Evolutionary conservation across 2,329 filamentous ascomycete genomes (phyloP).

Genomic region (Nannizziopsis barbatae): DNA sequence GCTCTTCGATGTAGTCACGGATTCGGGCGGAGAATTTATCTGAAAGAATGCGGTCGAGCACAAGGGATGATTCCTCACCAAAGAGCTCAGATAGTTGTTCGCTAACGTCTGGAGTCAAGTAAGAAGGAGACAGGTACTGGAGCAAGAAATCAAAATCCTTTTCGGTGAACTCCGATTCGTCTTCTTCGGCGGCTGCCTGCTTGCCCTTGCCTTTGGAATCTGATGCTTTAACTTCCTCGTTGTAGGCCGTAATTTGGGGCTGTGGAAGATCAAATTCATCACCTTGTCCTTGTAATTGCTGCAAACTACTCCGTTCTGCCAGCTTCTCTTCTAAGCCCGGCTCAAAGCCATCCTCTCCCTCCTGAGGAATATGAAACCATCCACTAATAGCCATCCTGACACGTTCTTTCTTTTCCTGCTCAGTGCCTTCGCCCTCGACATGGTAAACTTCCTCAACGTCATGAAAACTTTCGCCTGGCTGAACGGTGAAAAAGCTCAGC

Average conservation of each 20-base stretch:
- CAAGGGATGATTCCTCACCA: slow-evolving; percentile 70
- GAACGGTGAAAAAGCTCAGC: slow-evolving; percentile 93
- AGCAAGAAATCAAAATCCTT: slow-evolving; percentile 80
- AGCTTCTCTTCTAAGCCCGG: slow-evolving; percentile 79
- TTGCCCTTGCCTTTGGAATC: slow-evolving; percentile 25
- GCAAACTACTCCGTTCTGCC: slow-evolving; percentile 78
- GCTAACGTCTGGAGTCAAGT: slow-evolving; percentile 82
- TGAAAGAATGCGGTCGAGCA: slow-evolving; percentile 65
- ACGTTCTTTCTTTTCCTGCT: slow-evolving; percentile 48
- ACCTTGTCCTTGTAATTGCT: slow-evolving; percentile 83
- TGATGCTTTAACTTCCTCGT: slow-evolving; percentile 18
- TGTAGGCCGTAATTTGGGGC: slow-evolving; percentile 43
- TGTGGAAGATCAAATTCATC: slow-evolving; percentile 80
- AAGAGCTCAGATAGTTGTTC: slow-evolving; percentile 73
- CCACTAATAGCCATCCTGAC: slow-evolving; percentile 96
- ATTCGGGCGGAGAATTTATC: slow-evolving; percentile 64
- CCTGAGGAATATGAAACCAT: slow-evolving; percentile 96
- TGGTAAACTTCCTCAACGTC: slow-evolving; percentile 97
- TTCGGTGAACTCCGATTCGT: slow-evolving; percentile 52
- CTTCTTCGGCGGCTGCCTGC: slow-evolving; percentile 25
- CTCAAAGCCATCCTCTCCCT: slow-evolving; percentile 85
- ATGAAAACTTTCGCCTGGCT: slow-evolving; percentile 97
- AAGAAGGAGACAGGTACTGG: slow-evolving; percentile 79
- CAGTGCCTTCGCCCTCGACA: slow-evolving; percentile 44
- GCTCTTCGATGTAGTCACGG: slow-evolving; percentile 56